These are phyloP conservation scores for Rhodotorula sp. DNA, from an alignment of 1,284 basidiomycete genomes.

Conservation along the genomic window DNA sequence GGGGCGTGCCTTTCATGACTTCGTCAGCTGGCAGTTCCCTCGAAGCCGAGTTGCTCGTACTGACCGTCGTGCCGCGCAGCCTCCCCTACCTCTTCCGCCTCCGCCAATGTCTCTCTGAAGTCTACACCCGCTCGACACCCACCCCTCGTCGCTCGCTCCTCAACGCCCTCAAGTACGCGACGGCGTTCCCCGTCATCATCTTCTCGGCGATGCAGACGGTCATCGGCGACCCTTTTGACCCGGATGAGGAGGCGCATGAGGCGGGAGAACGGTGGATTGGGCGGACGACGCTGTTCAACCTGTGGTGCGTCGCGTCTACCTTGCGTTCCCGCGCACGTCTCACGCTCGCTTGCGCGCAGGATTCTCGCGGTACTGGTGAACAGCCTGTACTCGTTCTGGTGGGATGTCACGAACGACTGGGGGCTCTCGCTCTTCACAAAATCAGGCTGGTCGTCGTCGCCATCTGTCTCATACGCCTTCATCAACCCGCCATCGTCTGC, in stretches of 20 bases:
- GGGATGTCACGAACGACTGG: slow-evolving; percentile 99
- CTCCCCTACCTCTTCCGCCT: slow-evolving; percentile 88
- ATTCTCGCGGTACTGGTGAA: slow-evolving; percentile 79
- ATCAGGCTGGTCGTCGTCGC: slow-evolving; percentile 25
- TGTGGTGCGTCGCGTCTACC: slow-evolving; percentile 61
- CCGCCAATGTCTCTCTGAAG: slow-evolving; percentile 89
- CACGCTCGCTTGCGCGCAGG: slow-evolving; percentile 55
- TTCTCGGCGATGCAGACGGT: slow-evolving; percentile 73
- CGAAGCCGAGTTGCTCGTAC: neutral
- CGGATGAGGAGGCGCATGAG: slow-evolving; percentile 21
- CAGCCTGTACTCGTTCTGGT: slow-evolving; percentile 96
- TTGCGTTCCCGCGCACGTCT: rapidly evolving
- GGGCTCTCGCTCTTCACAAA: slow-evolving; percentile 69
- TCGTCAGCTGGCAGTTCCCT: slow-evolving; percentile 20
- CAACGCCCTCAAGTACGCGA: slow-evolving; percentile 95
- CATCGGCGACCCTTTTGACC: slow-evolving; percentile 41
- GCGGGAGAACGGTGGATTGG: slow-evolving; percentile 59
- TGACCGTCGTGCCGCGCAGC: slow-evolving; percentile 52
- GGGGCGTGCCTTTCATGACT: slow-evolving; percentile 40
- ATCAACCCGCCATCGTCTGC: slow-evolving; percentile 16
- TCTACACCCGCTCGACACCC: slow-evolving; percentile 57
- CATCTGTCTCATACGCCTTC: slow-evolving; percentile 27
- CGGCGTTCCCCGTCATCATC: slow-evolving; percentile 95
- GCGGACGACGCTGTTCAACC: slow-evolving; percentile 71
- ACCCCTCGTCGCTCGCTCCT: slow-evolving; percentile 69